Base-by-base conservation (phyloP, 208 protist genomes). In the Wallacemonas sp. region DNA sequence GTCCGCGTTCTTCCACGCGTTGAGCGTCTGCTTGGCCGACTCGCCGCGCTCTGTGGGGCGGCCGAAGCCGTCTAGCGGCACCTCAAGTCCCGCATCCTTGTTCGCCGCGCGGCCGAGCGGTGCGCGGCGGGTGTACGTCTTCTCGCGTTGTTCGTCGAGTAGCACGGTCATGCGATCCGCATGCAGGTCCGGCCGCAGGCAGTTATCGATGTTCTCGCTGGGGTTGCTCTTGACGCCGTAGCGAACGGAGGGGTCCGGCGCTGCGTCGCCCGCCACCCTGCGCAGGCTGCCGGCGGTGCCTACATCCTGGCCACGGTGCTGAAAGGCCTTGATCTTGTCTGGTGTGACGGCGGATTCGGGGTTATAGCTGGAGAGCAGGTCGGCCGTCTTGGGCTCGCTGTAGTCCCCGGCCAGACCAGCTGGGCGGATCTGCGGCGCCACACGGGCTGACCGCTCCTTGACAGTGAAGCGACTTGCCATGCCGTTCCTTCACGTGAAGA, bases 331-430 rank as follows among this genome's bases (percentile, higher is more conserved):
- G 39, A 91, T 82, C 61, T 78, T 63, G 60, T 86, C 80, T 3
- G 88, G 88, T 2, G 88, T 94, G 1, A 50, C 50, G 46, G 48
- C 39, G 32, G 71, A 68, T 22, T 63, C 48, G 1, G 71, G 68
- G 72, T 87, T 87, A 72, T 89, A 91, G 65, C 79, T 83, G 15
- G 84, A 89, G 19, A 81, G 84, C 5, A 94, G 73, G 44, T 87
- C 80, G 10, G 66, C 78, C 3, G 66, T 75, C 9, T 67, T 85
- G 44, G 79, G 65, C 60, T 77, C 62, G 32, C 55, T 69, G 60
- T 71, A 80, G 52, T 83, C 67, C n/a, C 70, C 70, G 29, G 66
- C 60, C 34, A 87, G 37, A 26, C 89, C 89, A 37, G 89, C 89
- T 10, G 86, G 55, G 37, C 86, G 83, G 10, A 93, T 77, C 61